Percentiles rank a stretch among this genome's conserved stretches.
phyloP scores from a whole-genome alignment of 2,329 filamentous ascomycete species.

The Chalara sp. region DNA sequence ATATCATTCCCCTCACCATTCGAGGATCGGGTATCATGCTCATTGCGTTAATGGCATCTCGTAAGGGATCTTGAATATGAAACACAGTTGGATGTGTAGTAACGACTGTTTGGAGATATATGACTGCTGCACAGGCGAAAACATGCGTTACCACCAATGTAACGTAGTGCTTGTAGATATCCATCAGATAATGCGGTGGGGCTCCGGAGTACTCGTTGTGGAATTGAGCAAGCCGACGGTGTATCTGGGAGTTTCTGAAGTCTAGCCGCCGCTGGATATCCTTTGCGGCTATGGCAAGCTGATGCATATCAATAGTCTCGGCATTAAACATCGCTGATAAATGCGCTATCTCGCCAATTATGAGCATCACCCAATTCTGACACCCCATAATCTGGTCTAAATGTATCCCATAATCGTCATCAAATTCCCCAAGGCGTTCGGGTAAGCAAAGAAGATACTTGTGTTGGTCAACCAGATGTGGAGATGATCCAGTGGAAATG shows the following conservation, averaged over 20 bases:
- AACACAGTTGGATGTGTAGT: background rate
- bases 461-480: constrained; percentile 33
- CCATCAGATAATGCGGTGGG: background rate
- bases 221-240: background rate
- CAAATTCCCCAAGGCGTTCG: background rate
- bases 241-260: background rate
- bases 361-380: constrained; percentile 47
- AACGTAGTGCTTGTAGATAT: constrained; percentile 4
- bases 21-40: constrained; percentile 7
- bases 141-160: constrained; percentile 9
- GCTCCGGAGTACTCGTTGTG: background rate
- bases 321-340: constrained; percentile 50
- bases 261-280: background rate
- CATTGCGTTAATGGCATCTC: constrained; percentile 8
- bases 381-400: constrained; percentile 46
- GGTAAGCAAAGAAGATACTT: background rate
- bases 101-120: constrained; percentile 13
- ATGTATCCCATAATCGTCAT: constrained; percentile 24
- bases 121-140: constrained; percentile 10
- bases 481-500: constrained; percentile 30
- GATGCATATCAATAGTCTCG: constrained; percentile 20
- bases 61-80: constrained; percentile 2
- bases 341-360: constrained; percentile 43
- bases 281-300: background rate
- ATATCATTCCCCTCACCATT: constrained; percentile 10